Base-by-base conservation (phyloP, 176 grass and related monocot species). In the Oryza australiensis region DNA sequence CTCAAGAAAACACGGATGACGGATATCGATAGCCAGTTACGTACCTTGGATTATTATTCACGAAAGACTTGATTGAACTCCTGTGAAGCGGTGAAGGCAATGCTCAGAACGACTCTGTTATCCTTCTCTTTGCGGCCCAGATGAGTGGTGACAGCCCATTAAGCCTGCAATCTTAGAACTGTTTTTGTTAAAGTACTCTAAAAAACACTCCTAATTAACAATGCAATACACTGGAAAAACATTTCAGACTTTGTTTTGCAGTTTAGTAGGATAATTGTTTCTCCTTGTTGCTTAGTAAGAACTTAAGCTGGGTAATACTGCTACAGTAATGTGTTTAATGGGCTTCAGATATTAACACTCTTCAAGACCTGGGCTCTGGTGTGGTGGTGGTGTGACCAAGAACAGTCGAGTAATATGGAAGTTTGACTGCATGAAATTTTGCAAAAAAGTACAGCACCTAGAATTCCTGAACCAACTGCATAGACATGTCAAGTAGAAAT, bases 371-470 rank as follows among this genome's bases (percentile, higher is more conserved):
- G 81, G n/a, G 12, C 75, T 88, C 33, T 26, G 38, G 75, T 45
- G 46, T 38, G 5, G 70, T 68, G 24, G 38, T 75, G 33, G 33
- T 80, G 55, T 46, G 83, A 82, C 83, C 83, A 86, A 86, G 73
- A 72, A 60, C 2, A 76, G 72, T 85, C 57, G 64, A 82, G 77
- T 77, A 76, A 43, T 16, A 45, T 32, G 43, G 66, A 86, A 82
- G 83, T 81, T 89, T 86, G 78, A 86, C 83, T 76, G 78, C 78
- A 89, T 59, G 78, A 82, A 86, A 82, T n/a, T 75, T 57, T 73
- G 66, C 60, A 86, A 77, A 64, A 77, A 83, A 70, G 83, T 81
- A 86, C 83, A 77, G 6, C 78, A 14, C 74, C 66, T 88, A 83
- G 28, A 76, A 77, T 30, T 65, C 43, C 72, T 49, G 64, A 62